Evolutionary conservation across 2,329 filamentous ascomycete species (phyloP), one percentile per base, ranked within the genome.

Genomic region (Monosporascus ibericus): DNA sequence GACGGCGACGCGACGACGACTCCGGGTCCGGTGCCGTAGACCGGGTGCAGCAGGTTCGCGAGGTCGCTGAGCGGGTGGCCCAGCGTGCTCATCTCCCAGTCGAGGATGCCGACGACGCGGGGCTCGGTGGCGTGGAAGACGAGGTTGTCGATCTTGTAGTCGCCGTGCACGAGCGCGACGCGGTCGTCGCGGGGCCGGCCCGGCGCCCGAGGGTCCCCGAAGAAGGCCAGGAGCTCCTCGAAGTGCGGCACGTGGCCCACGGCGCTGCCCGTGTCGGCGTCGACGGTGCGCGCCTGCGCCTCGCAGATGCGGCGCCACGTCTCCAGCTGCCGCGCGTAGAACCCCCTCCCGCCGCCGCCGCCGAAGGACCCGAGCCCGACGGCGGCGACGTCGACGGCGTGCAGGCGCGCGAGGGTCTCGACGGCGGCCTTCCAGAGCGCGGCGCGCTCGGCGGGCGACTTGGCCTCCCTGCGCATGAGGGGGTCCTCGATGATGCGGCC

Each of bases 81-180:
- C 51, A 96, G 86, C 0, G 94, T 97, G 37, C 90, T 91, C 90
- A 99, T 96, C 75, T 97, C 94, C 92, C 92, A 97, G 73, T 99
- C 94, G 6, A 97, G 74, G 51, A 97, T 91, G 4, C 92, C 94
- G 70, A 97, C 92, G 14, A 97, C 92, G 50, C 85, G 78, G 6
- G 92, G 84, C 68, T 92, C 87, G 0, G 88, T 92, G 72, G 88
- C 88, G 74, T 96, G 90, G 69, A 95, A 99, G 40, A 94, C 84
- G 59, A 92, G 69, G 63, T 94, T 94, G 69, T 94, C 88, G 64
- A 92, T 95, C 76, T 97, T 99, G 76, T 92, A 99, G 70, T 99
- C 94, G 37, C 94, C 94, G 65, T 97, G 94, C 30, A 97, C 86
- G 57, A 96, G 80, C 5, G 86, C 87, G 22, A 81, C 84, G 56